Base-by-base conservation (phyloP, 108 stramenopile species). In the Fistulifera pelliculosa region DNA sequence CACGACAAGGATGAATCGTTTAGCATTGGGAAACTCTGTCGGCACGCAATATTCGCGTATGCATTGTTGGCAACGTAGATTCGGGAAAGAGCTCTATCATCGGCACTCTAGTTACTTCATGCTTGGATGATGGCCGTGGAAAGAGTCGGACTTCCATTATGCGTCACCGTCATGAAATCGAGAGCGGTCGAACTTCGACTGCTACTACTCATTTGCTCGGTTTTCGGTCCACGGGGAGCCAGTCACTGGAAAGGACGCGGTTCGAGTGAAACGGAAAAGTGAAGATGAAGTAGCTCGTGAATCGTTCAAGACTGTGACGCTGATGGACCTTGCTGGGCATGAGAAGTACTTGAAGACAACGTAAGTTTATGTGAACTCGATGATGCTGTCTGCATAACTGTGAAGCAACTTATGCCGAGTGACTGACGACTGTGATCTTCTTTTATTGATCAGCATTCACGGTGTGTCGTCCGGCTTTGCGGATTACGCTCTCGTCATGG, bases 301-400 rank as follows among this genome's bases (percentile, higher is more conserved):
- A 25, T 85, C 85, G 31, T 87, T 87, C 38, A 71, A 92, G 11
- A 69, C 87, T 52, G 60, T 96, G 41, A 97, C 94, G 16, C 62
- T 99, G 27, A 95, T 97, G 77, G 98, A 99, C 66, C 65, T 99
- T 45, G 97, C 96, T 35, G 98, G 98, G 2, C 98, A 99, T 66
- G 97, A 99, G 62, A 95, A 95, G 62, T 99, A 98, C 64, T 71
- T 99, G 49, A 99, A 99, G 64, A 98, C 98, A 15, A 98, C 98
- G 47, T 76, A 60, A 47, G 74, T 18, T n/a, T 45, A n/a, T 43
- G 13, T 26, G 41, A 6, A 13, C 43, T 44, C 18, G 22, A 5
- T 50, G n/a, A 27, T 25, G 16, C 44, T 45, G 21, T 21, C 6
- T 45, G 16, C 4, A 3, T 45, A 6, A 45, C 44, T 45, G 3